These are phyloP conservation scores for Taphrina wiesneri DNA, from an alignment of 1,139 yeast species.

Conservation along the genomic window DNA sequence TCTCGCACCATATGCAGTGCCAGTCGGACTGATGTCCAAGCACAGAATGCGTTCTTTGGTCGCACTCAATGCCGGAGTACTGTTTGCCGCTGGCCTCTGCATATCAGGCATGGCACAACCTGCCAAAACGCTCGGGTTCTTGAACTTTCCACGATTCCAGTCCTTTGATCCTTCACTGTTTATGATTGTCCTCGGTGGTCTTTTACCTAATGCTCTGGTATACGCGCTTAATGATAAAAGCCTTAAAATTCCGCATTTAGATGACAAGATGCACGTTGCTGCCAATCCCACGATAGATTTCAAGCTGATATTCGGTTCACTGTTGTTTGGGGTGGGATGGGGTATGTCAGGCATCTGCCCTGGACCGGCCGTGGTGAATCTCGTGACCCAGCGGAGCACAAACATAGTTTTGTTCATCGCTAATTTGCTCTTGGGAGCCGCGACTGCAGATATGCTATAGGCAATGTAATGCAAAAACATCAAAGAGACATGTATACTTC, in stretches of 20 bases:
- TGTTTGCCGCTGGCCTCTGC: slow-evolving; percentile 52
- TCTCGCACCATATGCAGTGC: slow-evolving; percentile 10
- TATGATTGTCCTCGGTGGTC: slow-evolving; percentile 50
- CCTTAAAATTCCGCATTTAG: slow-evolving; percentile 41
- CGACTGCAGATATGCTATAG: background rate
- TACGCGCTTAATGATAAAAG: slow-evolving; percentile 19
- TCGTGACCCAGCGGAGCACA: background rate
- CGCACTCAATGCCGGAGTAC: slow-evolving; percentile 48
- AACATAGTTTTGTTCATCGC: background rate
- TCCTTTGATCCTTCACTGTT: slow-evolving; percentile 53
- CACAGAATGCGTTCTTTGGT: slow-evolving; percentile 37
- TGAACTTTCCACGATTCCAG: slow-evolving; percentile 46
- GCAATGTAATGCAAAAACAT: background rate
- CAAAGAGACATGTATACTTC: background rate
- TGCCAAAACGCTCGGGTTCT: slow-evolving; percentile 51
- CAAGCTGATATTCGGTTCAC: slow-evolving; percentile 48
- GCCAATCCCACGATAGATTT: slow-evolving; percentile 41
- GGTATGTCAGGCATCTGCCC: slow-evolving; percentile 54
- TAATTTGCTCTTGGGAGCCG: background rate
- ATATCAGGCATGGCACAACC: slow-evolving; percentile 54
- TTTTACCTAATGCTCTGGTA: slow-evolving; percentile 50
- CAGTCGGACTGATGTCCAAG: background rate
- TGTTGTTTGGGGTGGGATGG: slow-evolving; percentile 54
- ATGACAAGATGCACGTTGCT: slow-evolving; percentile 41
- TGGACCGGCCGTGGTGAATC: slow-evolving; percentile 49